Conservation (phyloP, 2,329 filamentous ascomycete species). For the Nigrograna mackinnonii region DNA sequence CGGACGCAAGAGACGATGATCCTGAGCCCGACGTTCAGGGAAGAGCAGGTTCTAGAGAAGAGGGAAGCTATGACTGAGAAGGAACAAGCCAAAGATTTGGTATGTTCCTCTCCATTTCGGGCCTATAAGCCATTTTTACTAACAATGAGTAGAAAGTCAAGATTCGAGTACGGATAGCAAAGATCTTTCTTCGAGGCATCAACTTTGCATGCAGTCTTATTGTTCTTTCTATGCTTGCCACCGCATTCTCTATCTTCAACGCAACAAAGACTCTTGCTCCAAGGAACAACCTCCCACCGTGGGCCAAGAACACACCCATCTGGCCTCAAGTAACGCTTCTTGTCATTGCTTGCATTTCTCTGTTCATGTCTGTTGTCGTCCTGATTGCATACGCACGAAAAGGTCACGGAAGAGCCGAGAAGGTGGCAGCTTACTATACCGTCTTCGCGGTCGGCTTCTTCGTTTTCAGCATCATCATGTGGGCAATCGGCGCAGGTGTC, state of each 20-base stretch:
- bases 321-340: slow-evolving; percentile 93
- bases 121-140: slow-evolving; percentile 21
- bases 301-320: slow-evolving; percentile 76
- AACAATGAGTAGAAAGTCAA: slow-evolving; percentile 78
- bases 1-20: slow-evolving; percentile 70
- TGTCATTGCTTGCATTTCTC: slow-evolving; percentile 76
- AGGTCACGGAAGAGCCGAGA: slow-evolving; percentile 86
- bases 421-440: slow-evolving; percentile 93
- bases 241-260: slow-evolving; percentile 92
- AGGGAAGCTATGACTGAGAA: slow-evolving; percentile 80
- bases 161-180: slow-evolving; percentile 86
- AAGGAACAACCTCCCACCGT: slow-evolving; percentile 81
- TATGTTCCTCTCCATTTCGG: slow-evolving; percentile 55
- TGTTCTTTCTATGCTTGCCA: slow-evolving; percentile 84
- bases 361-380: slow-evolving; percentile 76
- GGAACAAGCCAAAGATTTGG: slow-evolving; percentile 84
- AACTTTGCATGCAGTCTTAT: slow-evolving; percentile 98
- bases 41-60: slow-evolving; percentile 87
- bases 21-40: slow-evolving; percentile 86
- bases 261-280: slow-evolving; percentile 74
- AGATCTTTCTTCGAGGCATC: slow-evolving; percentile 91
- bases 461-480: slow-evolving; percentile 89
- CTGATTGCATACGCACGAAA: slow-evolving; percentile 87
- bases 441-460: slow-evolving; percentile 93
- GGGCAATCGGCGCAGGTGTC: slow-evolving; percentile 82